Percentiles rank a stretch among this genome's conserved stretches.
Conservation (phyloP, 306 rosid genomes). For the Lotus japonicus region DNA sequence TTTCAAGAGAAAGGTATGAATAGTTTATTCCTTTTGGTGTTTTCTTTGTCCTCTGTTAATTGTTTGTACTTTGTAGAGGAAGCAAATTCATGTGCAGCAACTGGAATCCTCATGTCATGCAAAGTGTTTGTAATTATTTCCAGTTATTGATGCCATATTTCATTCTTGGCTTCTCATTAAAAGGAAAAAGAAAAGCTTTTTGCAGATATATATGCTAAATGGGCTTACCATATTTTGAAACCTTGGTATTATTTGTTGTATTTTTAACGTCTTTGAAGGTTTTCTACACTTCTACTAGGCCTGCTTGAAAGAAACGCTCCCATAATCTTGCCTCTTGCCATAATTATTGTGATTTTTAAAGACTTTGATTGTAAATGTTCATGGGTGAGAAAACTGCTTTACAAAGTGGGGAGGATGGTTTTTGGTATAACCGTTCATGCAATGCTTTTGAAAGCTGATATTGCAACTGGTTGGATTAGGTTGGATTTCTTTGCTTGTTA, state of each 20-base stretch:
- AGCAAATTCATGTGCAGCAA: not conserved
- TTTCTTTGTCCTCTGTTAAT: not conserved
- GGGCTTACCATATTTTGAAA: not conserved
- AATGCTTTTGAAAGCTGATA: not conserved
- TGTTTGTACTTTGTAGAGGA: slow-evolving; percentile 12
- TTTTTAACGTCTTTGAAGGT: slow-evolving; percentile 5
- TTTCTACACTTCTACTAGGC: not conserved
- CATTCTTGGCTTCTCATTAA: slow-evolving; percentile 5
- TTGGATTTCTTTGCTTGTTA: not conserved
- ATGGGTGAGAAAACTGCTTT: not conserved
- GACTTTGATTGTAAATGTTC: too few species aligned
- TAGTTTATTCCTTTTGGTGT: slow-evolving; percentile 9
- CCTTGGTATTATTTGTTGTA: not conserved
- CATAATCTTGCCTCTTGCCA: not conserved
- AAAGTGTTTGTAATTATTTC: not conserved
- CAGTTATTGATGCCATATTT: not conserved
- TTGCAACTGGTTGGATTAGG: not conserved
- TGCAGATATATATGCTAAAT: not conserved
- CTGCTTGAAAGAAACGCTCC: not conserved
- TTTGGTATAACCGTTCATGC: not conserved
- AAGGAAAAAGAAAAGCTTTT: not conserved
- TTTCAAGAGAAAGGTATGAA: slow-evolving; percentile 67
- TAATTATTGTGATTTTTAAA: not conserved
- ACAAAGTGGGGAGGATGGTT: not conserved
- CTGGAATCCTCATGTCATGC: slow-evolving; percentile 2